Evolutionary conservation across 2,329 filamentous ascomycete species (phyloP), one percentile per base, ranked within the genome.

Genomic region (Fusarium falciforme): DNA sequence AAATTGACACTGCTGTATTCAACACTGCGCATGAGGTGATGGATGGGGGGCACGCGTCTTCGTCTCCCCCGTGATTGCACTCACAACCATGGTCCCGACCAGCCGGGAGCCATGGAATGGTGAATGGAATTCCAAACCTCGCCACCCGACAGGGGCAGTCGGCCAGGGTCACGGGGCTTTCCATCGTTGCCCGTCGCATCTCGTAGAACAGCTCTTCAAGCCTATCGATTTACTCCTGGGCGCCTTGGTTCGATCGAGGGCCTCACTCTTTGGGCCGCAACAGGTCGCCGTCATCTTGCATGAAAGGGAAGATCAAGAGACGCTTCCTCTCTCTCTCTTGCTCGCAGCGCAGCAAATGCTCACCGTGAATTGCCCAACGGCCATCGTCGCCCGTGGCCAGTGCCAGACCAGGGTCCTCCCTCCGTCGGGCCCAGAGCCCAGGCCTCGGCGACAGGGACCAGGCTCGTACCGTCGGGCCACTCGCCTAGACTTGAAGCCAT

Each of bases 61-160:
- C 14, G 12, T 47, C 42, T 22, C 16, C 27, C 47, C 36, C 54
- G 47, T 68, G 44, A 61, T 67, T 64, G 47, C 60, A 61, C 55
- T 33, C 40, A 35, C 62, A 61, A 29, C 20, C 55, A 73, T 71
- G 55, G 61, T 68, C 64, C 71, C 71, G 65, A 29, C 71, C 54
- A 52, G 61, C 61, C 35, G 71, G 71, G 67, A 74, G 71, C 35
- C 59, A 20, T 73, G 71, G 71, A 73, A 71, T 68, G 40, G 71
- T 72, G 71, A 61, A 74, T 74, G 57, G 71, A 72, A 74, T 63
- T 72, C 60, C 62, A 61, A 72, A 47, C 22, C 38, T 71, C 44
- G 67, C 71, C 64, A 74, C 67, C 42, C 20, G 60, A 68, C 71
- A 74, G 71, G 71, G 71, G 71, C 67, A 70, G 35, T 10, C 6